phyloP scores from a whole-genome alignment of 176 grass and related monocot species.

The Aegilops longissima region DNA sequence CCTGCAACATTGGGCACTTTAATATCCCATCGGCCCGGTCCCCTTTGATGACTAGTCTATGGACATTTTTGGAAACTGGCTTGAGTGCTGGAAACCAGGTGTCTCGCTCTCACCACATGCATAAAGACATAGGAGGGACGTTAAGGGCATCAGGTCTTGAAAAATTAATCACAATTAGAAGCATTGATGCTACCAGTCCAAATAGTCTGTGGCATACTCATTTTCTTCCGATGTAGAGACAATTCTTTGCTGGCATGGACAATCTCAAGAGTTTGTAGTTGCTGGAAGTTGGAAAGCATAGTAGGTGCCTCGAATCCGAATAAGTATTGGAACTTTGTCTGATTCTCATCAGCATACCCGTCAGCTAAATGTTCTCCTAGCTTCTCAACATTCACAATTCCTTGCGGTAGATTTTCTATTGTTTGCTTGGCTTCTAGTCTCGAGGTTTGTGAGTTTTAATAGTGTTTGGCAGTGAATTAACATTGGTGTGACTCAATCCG shows the following conservation, averaged over 20 bases:
- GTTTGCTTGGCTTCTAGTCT: neutral
- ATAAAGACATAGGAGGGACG: neutral
- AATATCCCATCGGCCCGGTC: neutral
- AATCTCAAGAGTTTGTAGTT: conserved; percentile 24
- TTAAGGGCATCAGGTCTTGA: neutral
- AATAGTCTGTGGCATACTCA: conserved; percentile 21
- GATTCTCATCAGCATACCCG: neutral
- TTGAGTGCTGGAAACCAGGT: neutral
- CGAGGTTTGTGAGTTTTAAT: conserved; percentile 19
- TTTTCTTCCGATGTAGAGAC: neutral
- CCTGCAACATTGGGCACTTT: conserved; percentile 19
- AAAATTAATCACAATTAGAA: conserved; percentile 16
- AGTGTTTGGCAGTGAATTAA: conserved; percentile 27
- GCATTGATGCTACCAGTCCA: neutral
- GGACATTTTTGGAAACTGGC: neutral
- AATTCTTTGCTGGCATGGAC: conserved; percentile 15
- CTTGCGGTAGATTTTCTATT: conserved; percentile 17
- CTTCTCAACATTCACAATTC: conserved; percentile 23
- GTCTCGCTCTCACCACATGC: conserved; percentile 23
- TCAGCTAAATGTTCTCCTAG: conserved; percentile 28
- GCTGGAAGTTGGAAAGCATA: neutral
- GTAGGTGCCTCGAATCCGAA: neutral
- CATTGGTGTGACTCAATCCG: conserved; percentile 20
- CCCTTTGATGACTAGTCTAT: neutral
- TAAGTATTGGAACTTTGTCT: neutral